Conservation (phyloP, 2,329 filamentous ascomycete species). For the Cladosporium sp. region DNA sequence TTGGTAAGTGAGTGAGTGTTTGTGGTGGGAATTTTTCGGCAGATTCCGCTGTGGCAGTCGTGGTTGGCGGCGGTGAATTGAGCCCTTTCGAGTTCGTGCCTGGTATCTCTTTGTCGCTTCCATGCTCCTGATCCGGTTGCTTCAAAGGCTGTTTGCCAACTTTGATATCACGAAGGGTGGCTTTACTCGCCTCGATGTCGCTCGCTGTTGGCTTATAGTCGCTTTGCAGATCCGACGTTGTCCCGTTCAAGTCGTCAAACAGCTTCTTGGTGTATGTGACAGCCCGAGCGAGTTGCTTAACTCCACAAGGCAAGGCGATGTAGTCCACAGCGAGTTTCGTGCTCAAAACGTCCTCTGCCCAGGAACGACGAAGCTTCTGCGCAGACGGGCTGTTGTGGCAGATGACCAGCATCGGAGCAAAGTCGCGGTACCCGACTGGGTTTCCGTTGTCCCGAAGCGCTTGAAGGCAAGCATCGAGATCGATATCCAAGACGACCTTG, state of each 20-base stretch:
- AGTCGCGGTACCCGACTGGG: background rate
- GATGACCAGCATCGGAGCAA: background rate
- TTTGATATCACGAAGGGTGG: background rate
- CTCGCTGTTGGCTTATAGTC: background rate
- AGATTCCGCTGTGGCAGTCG: background rate
- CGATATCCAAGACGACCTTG: background rate
- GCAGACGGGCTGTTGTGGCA: background rate
- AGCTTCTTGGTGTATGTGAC: background rate
- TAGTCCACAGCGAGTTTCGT: background rate
- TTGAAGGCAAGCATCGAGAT: background rate
- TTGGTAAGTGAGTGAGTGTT: background rate
- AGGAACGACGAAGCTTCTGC: background rate
- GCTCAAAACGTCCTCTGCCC: background rate
- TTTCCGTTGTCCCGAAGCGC: background rate
- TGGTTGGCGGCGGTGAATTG: background rate
- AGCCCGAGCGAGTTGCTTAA: slow-evolving; percentile 22
- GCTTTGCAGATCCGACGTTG: background rate
- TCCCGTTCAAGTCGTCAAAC: background rate
- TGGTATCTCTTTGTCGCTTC: background rate
- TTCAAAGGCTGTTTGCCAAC: background rate
- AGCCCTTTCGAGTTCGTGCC: background rate
- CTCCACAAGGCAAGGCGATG: background rate
- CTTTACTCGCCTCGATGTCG: background rate
- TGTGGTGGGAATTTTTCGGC: no score
- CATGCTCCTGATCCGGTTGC: background rate